These are phyloP conservation scores for Albifimbria verrucaria DNA, from an alignment of 2,329 filamentous ascomycete species.

Conservation along the genomic window DNA sequence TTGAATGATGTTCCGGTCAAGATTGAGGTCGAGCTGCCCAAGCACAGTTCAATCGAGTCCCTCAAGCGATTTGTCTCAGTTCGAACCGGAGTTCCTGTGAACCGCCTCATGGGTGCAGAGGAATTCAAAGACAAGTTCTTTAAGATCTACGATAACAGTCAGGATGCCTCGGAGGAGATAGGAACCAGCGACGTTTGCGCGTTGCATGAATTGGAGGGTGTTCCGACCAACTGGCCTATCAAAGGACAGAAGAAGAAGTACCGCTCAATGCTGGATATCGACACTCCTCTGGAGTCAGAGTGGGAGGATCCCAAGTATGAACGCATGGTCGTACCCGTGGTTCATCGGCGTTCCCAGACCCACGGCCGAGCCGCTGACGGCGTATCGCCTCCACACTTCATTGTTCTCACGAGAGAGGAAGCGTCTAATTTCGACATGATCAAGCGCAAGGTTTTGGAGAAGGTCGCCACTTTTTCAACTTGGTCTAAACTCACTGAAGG, in stretches of 20 bases:
- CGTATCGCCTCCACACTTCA: constrained; percentile 60
- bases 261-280: constrained; percentile 48
- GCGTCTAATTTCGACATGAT: constrained; percentile 65
- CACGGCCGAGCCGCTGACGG: constrained; percentile 26
- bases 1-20: constrained; percentile 67
- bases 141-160: constrained; percentile 73
- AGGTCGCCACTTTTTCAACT: constrained; percentile 73
- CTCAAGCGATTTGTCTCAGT: constrained; percentile 70
- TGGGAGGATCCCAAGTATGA: constrained; percentile 63
- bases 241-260: constrained; percentile 44
- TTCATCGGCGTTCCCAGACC: constrained; percentile 51
- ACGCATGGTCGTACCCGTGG: constrained; percentile 66
- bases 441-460: constrained; percentile 74
- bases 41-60: constrained; percentile 64
- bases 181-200: constrained; percentile 61
- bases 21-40: constrained; percentile 77
- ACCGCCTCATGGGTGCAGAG: constrained; percentile 75
- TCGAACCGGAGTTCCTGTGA: constrained; percentile 60
- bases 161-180: constrained; percentile 70
- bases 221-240: constrained; percentile 73
- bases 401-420: constrained; percentile 73
- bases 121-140: constrained; percentile 83
- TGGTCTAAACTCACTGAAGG: constrained; percentile 58
- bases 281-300: constrained; percentile 39
- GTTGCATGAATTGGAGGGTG: constrained; percentile 72